These are phyloP conservation scores for Sanguinoderma infundibulare DNA, from an alignment of 1,284 basidiomycete genomes.

Conservation along the genomic window DNA sequence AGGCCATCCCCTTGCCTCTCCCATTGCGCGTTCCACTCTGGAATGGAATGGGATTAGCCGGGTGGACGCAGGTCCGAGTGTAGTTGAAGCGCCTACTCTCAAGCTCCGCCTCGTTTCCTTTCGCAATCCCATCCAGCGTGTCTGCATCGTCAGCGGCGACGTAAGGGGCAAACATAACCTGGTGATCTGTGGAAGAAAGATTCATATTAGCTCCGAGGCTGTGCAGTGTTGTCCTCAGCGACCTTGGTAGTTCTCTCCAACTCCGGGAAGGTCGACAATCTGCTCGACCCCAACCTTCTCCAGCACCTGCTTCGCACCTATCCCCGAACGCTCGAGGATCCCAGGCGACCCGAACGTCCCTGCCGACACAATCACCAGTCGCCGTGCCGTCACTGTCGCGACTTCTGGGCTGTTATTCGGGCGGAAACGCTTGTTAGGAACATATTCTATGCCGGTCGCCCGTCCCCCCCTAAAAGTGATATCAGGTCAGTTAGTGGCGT, in stretches of 20 bases:
- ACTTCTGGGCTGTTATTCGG: too few relatives aligned
- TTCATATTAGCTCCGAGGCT: neutral
- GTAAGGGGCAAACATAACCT: slow-evolving; percentile 38
- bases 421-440: slow-evolving; percentile 36
- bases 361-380: slow-evolving; percentile 52
- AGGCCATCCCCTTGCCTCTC: slow-evolving; percentile 45
- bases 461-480: slow-evolving; percentile 46
- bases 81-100: slow-evolving; percentile 39
- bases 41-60: too few relatives aligned
- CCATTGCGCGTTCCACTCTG: slow-evolving; percentile 48
- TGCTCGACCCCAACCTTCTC: slow-evolving; percentile 43
- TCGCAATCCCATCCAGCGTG: slow-evolving; percentile 47
- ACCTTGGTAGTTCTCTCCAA: slow-evolving; percentile 63
- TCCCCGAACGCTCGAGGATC: slow-evolving; percentile 38
- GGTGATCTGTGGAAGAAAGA: slow-evolving; percentile 46
- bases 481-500: too few relatives aligned
- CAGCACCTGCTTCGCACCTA: slow-evolving; percentile 41
- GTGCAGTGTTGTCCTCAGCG: neutral
- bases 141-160: slow-evolving; percentile 43
- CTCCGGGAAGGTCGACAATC: slow-evolving; percentile 56
- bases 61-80: too few relatives aligned
- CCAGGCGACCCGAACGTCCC: slow-evolving; percentile 36
- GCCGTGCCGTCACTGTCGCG: slow-evolving; percentile 45
- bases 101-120: slow-evolving; percentile 37
- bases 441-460: slow-evolving; percentile 62